Evolutionary conservation across 805 yeast species (phyloP), one percentile per base, ranked within the genome.

Genomic region (Metschnikowia reukaufii): DNA sequence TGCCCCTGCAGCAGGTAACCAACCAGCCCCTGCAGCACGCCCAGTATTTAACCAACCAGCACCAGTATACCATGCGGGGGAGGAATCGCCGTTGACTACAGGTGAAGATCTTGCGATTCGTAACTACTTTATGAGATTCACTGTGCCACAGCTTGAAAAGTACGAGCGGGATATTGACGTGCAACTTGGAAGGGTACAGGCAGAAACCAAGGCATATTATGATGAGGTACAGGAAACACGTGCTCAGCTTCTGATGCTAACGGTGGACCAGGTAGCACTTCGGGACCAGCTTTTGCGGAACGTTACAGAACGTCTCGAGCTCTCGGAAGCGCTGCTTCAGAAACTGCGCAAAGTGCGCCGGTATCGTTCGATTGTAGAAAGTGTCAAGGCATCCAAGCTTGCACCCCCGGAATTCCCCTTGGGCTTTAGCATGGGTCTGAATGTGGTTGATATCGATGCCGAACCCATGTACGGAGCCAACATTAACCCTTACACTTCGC

Each of bases 61-160:
- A 2, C 70, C 68, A 3, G 67, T 62, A 1, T 57, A 52, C 10
- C 68, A 65, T 39, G 55, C 55, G 3, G 64, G 64, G 1, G 52
- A n/a, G n/a, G n/a, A n/a, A n/a, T n/a, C n/a, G n/a, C n/a, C n/a
- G 4, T 5, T 29, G 27, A 20, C 32, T 12, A 23, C 44, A 16
- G 35, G 33, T 10, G 42, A 41, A 27, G 52, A 49, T 44, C 16
- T 21, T n/a, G 29, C 39, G 5, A 38, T 45, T 6, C 39, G 46
- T 7, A 29, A 39, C 20, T 46, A 51, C 23, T 53, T 53, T 32
- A 47, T 44, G 42, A 39, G 36, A 20, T 46, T 36, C 29, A 43
- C 43, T 16, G 36, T 43, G 23, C 44, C 49, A 4, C 49, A 51
- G 35, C 45, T 53, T 18, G 42, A 46, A 23, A 45, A 39, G 16